Conservation (phyloP, 2,329 filamentous ascomycete genomes). For the Penicillium sp. region DNA sequence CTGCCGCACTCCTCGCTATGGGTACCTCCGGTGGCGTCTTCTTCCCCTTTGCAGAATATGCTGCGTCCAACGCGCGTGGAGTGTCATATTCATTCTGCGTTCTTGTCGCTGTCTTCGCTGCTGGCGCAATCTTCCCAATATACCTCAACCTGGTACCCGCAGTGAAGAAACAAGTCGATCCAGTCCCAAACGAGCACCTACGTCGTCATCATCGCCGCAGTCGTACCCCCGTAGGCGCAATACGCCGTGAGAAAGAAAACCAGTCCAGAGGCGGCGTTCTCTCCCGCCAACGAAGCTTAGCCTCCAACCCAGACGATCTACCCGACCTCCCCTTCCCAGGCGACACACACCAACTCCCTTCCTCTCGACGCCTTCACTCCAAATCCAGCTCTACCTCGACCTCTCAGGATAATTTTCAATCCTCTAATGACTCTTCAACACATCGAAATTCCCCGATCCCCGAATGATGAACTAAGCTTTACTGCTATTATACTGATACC, state of each 20-base stretch:
- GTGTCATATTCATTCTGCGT: constrained; percentile 55
- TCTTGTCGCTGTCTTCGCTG: constrained; percentile 53
- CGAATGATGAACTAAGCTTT: neutral
- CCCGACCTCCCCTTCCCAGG: constrained; percentile 19
- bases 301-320: constrained; percentile 22
- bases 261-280: constrained; percentile 30
- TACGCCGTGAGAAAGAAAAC: constrained; percentile 32
- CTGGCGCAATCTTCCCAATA: constrained; percentile 54
- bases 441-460: neutral
- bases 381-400: neutral
- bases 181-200: constrained; percentile 41
- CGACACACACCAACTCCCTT: constrained; percentile 7
- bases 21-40: constrained; percentile 56
- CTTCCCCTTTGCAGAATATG: constrained; percentile 57
- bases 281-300: constrained; percentile 30
- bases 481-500: neutral
- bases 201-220: constrained; percentile 28
- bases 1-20: constrained; percentile 54
- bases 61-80: constrained; percentile 41
- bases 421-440: neutral
- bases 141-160: constrained; percentile 53
- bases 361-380: neutral
- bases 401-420: neutral
- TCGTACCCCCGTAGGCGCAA: constrained; percentile 4
- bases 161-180: constrained; percentile 54